Evolutionary conservation across 2,329 filamentous ascomycete genomes (phyloP).

Genomic region (Pseudogymnoascus sp.): DNA sequence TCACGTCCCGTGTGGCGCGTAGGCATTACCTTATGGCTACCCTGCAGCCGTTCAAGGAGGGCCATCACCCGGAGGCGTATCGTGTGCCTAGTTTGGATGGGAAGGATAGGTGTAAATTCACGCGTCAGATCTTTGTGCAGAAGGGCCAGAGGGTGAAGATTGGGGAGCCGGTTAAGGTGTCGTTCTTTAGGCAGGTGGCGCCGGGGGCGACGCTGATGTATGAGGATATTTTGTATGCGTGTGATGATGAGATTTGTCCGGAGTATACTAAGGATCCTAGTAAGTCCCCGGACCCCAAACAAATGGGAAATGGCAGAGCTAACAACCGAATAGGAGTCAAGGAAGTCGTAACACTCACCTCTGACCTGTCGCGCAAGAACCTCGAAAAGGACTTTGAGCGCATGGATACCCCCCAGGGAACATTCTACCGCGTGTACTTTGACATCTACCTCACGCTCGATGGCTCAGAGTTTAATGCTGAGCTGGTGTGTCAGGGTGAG

Average conservation of each 20-base stretch:
- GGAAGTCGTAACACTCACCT: conserved; percentile 95
- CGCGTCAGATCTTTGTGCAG: conserved; percentile 94
- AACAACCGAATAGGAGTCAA: conserved; percentile 69
- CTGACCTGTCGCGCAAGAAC: conserved; percentile 94
- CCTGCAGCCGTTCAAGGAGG: conserved; percentile 96
- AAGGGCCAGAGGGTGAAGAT: conserved; percentile 99
- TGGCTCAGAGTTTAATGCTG: conserved; percentile 94
- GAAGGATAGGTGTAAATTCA: conserved; percentile 98
- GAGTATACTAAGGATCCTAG: conserved; percentile 99
- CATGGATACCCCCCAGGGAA: conserved; percentile 97
- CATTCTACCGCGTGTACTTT: conserved; percentile 80
- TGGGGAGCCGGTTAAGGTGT: conserved; percentile 96
- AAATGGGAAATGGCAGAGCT: conserved; percentile 12
- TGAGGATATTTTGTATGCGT: conserved; percentile 95
- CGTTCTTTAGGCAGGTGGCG: conserved; percentile 95
- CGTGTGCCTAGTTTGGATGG: conserved; percentile 93
- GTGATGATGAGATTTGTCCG: conserved; percentile 94
- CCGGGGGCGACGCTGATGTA: conserved; percentile 98
- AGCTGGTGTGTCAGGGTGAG: conserved; percentile 97
- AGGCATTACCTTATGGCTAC: conserved; percentile 99
- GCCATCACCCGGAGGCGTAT: conserved; percentile 96
- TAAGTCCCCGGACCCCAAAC: conserved; percentile 49
- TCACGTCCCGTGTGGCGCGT: conserved; percentile 94
- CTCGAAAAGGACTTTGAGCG: conserved; percentile 98
- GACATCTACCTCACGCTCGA: conserved; percentile 88